Base-by-base conservation (phyloP, 1,284 basidiomycete genomes). In the Pyrrhoderma lamaoense region DNA sequence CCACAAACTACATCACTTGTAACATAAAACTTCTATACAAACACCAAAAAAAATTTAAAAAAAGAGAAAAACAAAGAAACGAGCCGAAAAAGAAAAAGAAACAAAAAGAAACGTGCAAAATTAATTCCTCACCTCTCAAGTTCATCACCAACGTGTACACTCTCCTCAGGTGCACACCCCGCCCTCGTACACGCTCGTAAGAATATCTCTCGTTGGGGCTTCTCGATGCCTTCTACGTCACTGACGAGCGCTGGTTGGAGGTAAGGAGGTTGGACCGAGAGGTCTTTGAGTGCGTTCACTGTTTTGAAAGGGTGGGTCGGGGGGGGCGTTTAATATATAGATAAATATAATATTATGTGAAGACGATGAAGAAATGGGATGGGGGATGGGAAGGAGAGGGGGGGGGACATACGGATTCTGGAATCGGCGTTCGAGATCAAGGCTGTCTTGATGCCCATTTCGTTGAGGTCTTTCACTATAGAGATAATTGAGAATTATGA, bases 91-190 rank as follows among this genome's bases (percentile, higher is more conserved):
- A 11, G 11, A 11, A 9, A 38, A 23, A 47, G n/a, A n/a, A n/a
- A n/a, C n/a, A n/a, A n/a, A n/a, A n/a, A n/a, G n/a, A n/a, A n/a
- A n/a, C n/a, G n/a, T n/a, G n/a, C n/a, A n/a, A n/a, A n/a, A n/a
- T n/a, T n/a, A n/a, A n/a, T n/a, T n/a, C n/a, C 23, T 18, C 58
- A 86, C 86, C 74, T 73, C 42, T 70, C 62, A 35, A 85, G 61
- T 57, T 88, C 85, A 61, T 89, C 86, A 2, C 86, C 86, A 44
- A 89, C 74, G 59, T 89, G 86, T 25, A 87, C 59, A 27, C 73
- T 74, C 58, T 83, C 72, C 8, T 65, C 58, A 0, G 68, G 64
- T 21, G 56, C 56, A 13, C 76, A 54, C 25, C 65, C 53, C 11
- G 59, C 56, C 34, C 59, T 55, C 38, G 57, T 43, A 49, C 63